These are phyloP conservation scores for Verticillium nubilum DNA, from an alignment of 2,329 filamentous ascomycete genomes.

Conservation along the genomic window DNA sequence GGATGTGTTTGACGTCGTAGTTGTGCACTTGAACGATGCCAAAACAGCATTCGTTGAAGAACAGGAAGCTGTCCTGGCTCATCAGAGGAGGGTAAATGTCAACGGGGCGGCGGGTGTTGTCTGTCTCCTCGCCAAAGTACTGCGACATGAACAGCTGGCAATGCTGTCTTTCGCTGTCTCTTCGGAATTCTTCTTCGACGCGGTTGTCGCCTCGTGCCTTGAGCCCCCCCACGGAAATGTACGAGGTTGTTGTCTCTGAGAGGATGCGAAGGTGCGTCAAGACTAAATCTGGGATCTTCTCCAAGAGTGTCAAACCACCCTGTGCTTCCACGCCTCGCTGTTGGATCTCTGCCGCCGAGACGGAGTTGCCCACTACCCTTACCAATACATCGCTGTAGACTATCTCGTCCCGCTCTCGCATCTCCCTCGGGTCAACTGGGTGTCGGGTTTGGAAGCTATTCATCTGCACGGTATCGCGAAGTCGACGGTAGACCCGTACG, in stretches of 20 bases:
- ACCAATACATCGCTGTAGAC: slow-evolving; percentile 55
- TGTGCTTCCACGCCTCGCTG: slow-evolving; percentile 78
- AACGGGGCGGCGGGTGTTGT: slow-evolving; percentile 32
- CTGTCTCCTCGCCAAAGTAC: slow-evolving; percentile 37
- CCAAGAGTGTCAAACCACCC: slow-evolving; percentile 68
- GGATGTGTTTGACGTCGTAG: slow-evolving; percentile 70
- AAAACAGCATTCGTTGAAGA: slow-evolving; percentile 74
- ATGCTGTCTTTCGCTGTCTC: slow-evolving; percentile 66
- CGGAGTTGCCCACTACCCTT: slow-evolving; percentile 71
- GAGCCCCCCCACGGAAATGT: slow-evolving; percentile 70
- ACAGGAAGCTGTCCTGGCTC: slow-evolving; percentile 67
- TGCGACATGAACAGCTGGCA: slow-evolving; percentile 68
- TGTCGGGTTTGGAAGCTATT: slow-evolving; percentile 44
- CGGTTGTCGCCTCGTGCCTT: slow-evolving; percentile 53
- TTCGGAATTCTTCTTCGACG: slow-evolving; percentile 60
- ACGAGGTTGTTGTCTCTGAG: slow-evolving; percentile 82
- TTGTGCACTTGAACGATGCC: slow-evolving; percentile 62
- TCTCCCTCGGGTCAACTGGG: slow-evolving; percentile 19
- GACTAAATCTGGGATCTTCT: slow-evolving; percentile 77
- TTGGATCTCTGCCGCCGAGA: slow-evolving; percentile 84
- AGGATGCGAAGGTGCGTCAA: slow-evolving; percentile 84
- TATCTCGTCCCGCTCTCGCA: slow-evolving; percentile 36
- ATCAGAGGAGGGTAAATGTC: slow-evolving; percentile 55
- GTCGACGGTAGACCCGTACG: slow-evolving; percentile 53
- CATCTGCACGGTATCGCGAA: slow-evolving; percentile 51